Evolutionary conservation across 805 yeast genomes (phyloP), one percentile per base, ranked within the genome.

Genomic region (Zygosaccharomyces rouxii): DNA sequence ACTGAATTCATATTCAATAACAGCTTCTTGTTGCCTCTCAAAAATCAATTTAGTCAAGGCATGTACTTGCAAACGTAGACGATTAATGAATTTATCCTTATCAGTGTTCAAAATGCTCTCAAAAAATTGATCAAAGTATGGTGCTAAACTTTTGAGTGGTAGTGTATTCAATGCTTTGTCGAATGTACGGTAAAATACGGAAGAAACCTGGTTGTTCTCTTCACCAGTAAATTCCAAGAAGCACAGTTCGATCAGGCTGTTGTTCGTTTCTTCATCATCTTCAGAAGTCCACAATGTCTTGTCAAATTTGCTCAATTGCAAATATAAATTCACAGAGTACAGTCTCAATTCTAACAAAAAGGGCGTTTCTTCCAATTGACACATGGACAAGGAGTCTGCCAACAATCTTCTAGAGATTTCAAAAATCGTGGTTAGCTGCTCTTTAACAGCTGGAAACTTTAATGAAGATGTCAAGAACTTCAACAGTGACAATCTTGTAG

Each of bases 1-100:
- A 25, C 62, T 66, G 44, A 85, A 68, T 48, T 83, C 83, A 53
- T 73, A 77, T 44, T 84, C 89, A 43, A 85, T 74, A 2, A 83
- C 84, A 29, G 75, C 60, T 18, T 77, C 80, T 55, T 82, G 82
- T 57, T 84, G 90, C 26, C 63, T 66, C 13, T 63, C 63, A 4
- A 71, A 60, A 30, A 84, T 74, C 18, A 76, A 41, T 9, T 53
- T 57, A 19, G 63, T 65, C 42, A 84, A 63, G 13, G 78, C 54
- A 1, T 53, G 48, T 3, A 73, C 68, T 4, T 74, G 67, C 4
- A 77, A 59, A 56, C 83, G 70, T 60, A 77, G 80, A 18, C 77
- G 61, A 19, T 63, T 67, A 19, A 67, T 56, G 31, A 63, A 64
- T 4, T 33, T 38, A 3, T 7, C 13, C 13, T 29, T 25, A n/a